These are phyloP conservation scores for Phyllostachys edulis DNA, from an alignment of 176 grass and related monocot genomes.

Conservation along the genomic window DNA sequence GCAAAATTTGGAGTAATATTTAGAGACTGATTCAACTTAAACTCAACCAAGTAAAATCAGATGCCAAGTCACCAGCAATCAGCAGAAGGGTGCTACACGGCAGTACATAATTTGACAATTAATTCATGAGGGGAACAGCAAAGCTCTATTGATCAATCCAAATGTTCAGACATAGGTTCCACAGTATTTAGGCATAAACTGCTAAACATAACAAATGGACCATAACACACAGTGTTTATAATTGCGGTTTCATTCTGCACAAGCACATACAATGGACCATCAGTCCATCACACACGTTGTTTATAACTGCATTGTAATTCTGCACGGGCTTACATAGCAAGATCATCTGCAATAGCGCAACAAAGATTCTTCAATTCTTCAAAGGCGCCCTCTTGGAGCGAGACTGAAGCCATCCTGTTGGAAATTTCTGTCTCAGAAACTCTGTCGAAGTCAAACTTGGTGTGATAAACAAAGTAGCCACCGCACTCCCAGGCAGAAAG, in stretches of 20 bases:
- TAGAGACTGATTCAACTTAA: not conserved
- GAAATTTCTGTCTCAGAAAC: slow-evolving; percentile 53
- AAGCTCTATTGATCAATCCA: not conserved
- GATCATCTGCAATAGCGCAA: slow-evolving; percentile 23
- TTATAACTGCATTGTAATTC: not conserved
- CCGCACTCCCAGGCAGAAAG: slow-evolving; percentile 65
- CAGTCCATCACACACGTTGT: not conserved
- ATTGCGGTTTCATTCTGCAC: not conserved
- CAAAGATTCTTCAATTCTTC: slow-evolving; percentile 56
- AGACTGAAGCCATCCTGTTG: slow-evolving; percentile 38
- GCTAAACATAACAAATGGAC: not conserved
- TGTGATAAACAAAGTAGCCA: slow-evolving; percentile 55
- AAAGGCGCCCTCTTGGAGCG: slow-evolving; percentile 43
- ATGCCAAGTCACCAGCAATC: not conserved
- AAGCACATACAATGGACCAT: slow-evolving; percentile 14
- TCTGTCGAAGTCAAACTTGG: slow-evolving; percentile 38
- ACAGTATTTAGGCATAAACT: not conserved
- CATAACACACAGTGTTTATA: not conserved
- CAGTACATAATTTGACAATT: not conserved
- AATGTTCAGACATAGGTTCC: not conserved
- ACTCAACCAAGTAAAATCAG: not conserved
- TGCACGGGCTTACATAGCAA: slow-evolving; percentile 5
- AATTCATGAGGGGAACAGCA: not conserved
- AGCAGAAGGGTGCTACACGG: not conserved
- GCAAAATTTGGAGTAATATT: not conserved